Base-by-base conservation (phyloP, 768 basidiomycete species). In the Russula brevipes region DNA sequence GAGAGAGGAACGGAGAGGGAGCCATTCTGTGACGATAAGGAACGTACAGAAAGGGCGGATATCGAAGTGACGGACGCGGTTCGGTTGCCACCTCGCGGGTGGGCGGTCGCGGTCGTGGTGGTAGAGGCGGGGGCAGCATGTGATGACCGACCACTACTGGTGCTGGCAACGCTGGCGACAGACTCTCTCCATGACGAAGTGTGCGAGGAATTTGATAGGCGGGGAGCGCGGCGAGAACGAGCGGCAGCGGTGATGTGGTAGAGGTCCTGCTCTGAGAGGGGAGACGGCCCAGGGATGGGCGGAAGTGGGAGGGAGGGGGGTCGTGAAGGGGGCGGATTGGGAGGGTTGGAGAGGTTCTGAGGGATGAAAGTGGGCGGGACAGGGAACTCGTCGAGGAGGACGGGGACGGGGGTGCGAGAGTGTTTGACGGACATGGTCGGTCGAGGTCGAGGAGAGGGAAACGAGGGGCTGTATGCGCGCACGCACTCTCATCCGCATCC, bases 271-370 rank as follows among this genome's bases (percentile, higher is more conserved):
- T 79, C 76, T 2, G 84, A 78, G 31, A 85, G 76, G 19, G 82
- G 77, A 2, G 84, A 84, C 0, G 83, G 83, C 2, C 83, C 85
- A 0, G 88, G 88, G 1, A 88, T 67, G 3, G 88, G 85, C 0
- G 88, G 87, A 3, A 88, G 79, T 0, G 87, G 86, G 0, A 76
- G 68, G 0, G 77, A 73, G 0, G 87, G 87, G 0, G 86, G 87
- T 1, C 74, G 76, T 0, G 82, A 83, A 0, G 81, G 84, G 0
- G 86, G 85, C 0, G 85, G 86, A 59, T 85, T 83, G 49, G 38
- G 35, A 39, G 68, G n/a, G 60, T 45, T 1, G 58, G 54, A 11
- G 54, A 54, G 60, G 70, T 35, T 69, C 65, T 66, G 66, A 24
- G 74, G 74, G 47, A 75, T 75, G 61, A 69, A 72, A 9, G 73